Evolutionary conservation across 495 filamentous ascomycete genomes (phyloP), one percentile per base, ranked within the genome.

Genomic region (Beverwykella pulmonaria): DNA sequence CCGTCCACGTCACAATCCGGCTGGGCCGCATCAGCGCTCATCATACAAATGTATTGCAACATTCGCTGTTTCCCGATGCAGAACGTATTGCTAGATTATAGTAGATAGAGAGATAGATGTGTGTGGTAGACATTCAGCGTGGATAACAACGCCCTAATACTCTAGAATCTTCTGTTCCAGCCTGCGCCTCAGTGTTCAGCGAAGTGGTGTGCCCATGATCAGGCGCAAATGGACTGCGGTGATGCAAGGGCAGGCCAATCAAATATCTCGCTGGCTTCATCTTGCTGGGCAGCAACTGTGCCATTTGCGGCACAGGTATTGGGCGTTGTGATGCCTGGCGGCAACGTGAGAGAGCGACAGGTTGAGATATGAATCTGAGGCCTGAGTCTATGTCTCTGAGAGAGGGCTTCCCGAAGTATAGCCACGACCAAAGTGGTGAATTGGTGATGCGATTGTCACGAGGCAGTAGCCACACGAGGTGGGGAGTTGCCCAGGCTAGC

Each of bases 31-130:
- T 7, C 48, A n/a, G 48, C 39, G 17, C 30, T 5, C 48, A 20
- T 52, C 48, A 52, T 23, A 52, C 48, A 52, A 52, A 52, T 52
- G 48, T 12, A 4, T n/a, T n/a, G 26, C 48, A 52, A 19, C 48
- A n/a, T 52, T 26, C 9, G 22, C 48, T 10, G 3, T 25, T 23
- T 52, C 39, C 39, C 22, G 26, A 26, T n/a, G 8, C n/a, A 7
- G 7, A 23, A 22, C 48, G 3, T 10, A 20, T 44, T 44, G 39
- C 39, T n/a, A n/a, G 39, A 14, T n/a, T 14, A n/a, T n/a, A n/a
- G n/a, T n/a, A n/a, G n/a, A n/a, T n/a, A n/a, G n/a, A n/a, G n/a
- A n/a, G n/a, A n/a, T n/a, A n/a, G n/a, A n/a, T n/a, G n/a, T n/a
- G n/a, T n/a, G n/a, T n/a, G n/a, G n/a, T n/a, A n/a, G n/a, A n/a